A percentile compares a stretch with the other conserved stretches of the same genome.
phyloP scores from a whole-genome alignment of 2,329 filamentous ascomycete species.

The Fonsecaea pugnacius region DNA sequence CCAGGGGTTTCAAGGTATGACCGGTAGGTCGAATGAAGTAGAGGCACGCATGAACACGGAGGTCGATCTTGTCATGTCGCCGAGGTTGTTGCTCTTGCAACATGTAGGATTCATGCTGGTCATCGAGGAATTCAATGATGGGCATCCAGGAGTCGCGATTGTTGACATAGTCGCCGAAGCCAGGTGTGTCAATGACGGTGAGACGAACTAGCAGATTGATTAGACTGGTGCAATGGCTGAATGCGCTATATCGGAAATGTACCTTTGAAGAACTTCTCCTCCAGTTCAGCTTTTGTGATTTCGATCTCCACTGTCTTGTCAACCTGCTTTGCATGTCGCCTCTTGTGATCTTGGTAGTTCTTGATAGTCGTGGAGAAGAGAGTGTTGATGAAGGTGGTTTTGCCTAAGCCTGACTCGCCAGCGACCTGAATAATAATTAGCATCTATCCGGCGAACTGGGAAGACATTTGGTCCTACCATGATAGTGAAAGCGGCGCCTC shows the following conservation, averaged over 20 bases:
- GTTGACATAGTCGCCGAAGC: conserved; percentile 99
- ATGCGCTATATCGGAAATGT: conserved; percentile 34
- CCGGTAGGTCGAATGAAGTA: conserved; percentile 99
- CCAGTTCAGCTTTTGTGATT: conserved; percentile 98
- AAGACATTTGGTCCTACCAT: conserved; percentile 69
- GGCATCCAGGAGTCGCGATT: conserved; percentile 99
- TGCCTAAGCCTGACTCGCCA: conserved; percentile 96
- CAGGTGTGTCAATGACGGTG: conserved; percentile 98
- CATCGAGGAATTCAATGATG: conserved; percentile 99
- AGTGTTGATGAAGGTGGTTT: conserved; percentile 99
- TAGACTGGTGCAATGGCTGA: conserved; percentile 28
- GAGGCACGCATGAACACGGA: conserved; percentile 95
- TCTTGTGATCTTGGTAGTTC: conserved; percentile 99
- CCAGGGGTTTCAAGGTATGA: conserved; percentile 96
- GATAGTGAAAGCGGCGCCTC: conserved; percentile 97
- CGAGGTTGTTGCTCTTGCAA: conserved; percentile 99
- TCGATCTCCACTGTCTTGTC: conserved; percentile 99
- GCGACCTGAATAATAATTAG: conserved; percentile 70
- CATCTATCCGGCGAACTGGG: neutral
- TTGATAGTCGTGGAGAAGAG: conserved; percentile 99
- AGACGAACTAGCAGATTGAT: conserved; percentile 71
- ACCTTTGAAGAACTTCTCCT: conserved; percentile 99
- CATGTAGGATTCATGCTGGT: conserved; percentile 99
- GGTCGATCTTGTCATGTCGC: conserved; percentile 97
- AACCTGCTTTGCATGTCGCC: conserved; percentile 97